Percentiles rank a stretch among this genome's conserved stretches.
These are phyloP conservation scores for Aspergillus ibericus DNA, from an alignment of 2,329 filamentous ascomycete species.

Conservation along the genomic window DNA sequence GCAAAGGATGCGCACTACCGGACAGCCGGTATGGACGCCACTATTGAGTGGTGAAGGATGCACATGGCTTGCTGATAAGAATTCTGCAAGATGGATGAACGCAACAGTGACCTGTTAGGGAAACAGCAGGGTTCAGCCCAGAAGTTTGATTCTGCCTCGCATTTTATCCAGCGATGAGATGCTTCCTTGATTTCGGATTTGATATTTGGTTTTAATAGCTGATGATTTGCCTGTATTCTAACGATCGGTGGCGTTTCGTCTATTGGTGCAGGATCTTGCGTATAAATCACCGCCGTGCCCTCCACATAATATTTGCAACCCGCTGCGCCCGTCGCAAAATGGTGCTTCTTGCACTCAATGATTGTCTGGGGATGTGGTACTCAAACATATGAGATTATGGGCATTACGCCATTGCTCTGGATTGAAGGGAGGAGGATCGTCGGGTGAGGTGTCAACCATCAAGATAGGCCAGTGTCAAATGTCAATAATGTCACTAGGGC, in stretches of 20 bases:
- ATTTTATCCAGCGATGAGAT: neutral
- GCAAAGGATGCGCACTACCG: conserved; percentile 7
- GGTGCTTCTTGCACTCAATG: neutral
- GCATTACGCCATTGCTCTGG: neutral
- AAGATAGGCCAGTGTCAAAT: neutral
- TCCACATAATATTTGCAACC: neutral
- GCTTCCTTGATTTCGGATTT: neutral
- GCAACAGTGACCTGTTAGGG: neutral
- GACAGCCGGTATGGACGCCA: conserved; percentile 1
- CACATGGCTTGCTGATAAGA: neutral
- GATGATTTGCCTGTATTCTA: neutral
- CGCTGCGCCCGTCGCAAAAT: neutral
- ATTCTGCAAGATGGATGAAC: neutral
- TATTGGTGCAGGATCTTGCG: neutral
- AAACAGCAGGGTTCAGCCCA: neutral
- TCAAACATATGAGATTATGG: no score
- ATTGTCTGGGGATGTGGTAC: neutral
- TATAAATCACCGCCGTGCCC: neutral
- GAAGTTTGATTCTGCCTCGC: neutral
- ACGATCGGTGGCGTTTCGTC: neutral
- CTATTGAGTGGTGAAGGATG: neutral
- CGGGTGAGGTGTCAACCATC: neutral
- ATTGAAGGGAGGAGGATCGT: neutral
- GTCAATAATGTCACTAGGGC: conserved; percentile 1
- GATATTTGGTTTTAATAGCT: neutral